A percentile compares a stretch with the other conserved stretches of the same genome.
phyloP scores from a whole-genome alignment of 129 eudicot species.

The Silybum marianum region DNA sequence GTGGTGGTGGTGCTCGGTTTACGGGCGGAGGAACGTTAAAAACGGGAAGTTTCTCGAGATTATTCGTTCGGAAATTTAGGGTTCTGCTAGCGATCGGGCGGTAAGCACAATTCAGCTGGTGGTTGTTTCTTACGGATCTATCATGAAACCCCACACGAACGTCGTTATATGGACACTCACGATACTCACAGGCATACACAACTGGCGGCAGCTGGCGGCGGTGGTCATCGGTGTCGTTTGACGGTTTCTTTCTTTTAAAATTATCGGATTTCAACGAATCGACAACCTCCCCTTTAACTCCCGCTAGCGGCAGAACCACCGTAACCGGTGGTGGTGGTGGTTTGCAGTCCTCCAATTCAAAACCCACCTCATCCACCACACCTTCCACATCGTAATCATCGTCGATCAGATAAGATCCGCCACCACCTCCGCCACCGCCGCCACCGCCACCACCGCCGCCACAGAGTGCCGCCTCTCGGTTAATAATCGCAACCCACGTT shows the following conservation, averaged over 20 bases:
- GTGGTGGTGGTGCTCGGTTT: conserved; percentile 20
- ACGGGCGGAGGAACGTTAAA: conserved; percentile 31
- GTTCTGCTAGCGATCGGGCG: conserved; percentile 23
- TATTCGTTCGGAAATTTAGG: conserved; percentile 32
- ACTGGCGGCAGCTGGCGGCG: background rate
- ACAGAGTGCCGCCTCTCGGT: conserved; percentile 39
- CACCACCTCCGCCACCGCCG: background rate
- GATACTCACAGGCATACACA: conserved; percentile 17
- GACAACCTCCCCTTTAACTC: conserved; percentile 38
- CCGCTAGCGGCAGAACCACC: conserved; percentile 10
- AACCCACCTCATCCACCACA: conserved; percentile 22
- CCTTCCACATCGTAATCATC: conserved; percentile 38
- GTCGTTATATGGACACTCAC: conserved; percentile 29
- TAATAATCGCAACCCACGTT: conserved; percentile 35
- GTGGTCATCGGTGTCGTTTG: background rate
- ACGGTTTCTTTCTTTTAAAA: conserved; percentile 32
- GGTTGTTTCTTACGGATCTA: conserved; percentile 42
- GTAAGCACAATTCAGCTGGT: conserved; percentile 32
- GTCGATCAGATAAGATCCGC: conserved; percentile 11
- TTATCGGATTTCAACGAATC: conserved; percentile 21
- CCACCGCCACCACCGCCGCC: background rate
- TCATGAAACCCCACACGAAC: conserved; percentile 28
- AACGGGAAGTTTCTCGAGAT: conserved; percentile 25
- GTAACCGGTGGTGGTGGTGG: conserved; percentile 8
- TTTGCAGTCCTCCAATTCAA: conserved; percentile 27